A percentile compares a stretch with the other conserved stretches of the same genome.
Conservation (phyloP, 2,329 filamentous ascomycete species). For the Cercospora sesami region DNA sequence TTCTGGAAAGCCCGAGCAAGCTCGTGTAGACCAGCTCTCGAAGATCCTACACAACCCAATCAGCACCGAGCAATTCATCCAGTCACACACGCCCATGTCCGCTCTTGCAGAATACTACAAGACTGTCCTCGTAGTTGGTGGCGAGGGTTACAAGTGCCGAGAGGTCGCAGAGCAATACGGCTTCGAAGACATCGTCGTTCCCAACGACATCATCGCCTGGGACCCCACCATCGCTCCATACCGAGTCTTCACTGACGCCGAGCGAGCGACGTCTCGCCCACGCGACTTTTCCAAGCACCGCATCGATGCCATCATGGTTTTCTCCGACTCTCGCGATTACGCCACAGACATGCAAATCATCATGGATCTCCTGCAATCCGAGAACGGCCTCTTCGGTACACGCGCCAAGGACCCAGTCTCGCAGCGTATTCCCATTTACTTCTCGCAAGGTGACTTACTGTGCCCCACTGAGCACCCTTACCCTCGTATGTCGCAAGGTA, state of each 20-base stretch:
- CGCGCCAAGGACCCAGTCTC: slow-evolving; percentile 64
- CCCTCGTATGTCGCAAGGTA: slow-evolving; percentile 70
- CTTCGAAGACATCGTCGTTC: slow-evolving; percentile 71
- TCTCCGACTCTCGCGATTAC: slow-evolving; percentile 72
- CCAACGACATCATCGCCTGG: slow-evolving; percentile 72
- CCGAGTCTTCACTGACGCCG: slow-evolving; percentile 65
- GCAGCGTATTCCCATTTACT: slow-evolving; percentile 72
- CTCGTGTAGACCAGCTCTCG: slow-evolving; percentile 65
- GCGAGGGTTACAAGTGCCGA: slow-evolving; percentile 72
- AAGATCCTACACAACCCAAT: slow-evolving; percentile 66
- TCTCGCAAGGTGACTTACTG: slow-evolving; percentile 64
- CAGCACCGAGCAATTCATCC: slow-evolving; percentile 72
- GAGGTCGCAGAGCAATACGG: slow-evolving; percentile 72
- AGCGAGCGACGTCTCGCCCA: slow-evolving; percentile 66
- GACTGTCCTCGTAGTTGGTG: slow-evolving; percentile 72
- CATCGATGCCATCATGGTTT: slow-evolving; percentile 73
- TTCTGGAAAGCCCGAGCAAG: slow-evolving; percentile 67
- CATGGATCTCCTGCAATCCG: slow-evolving; percentile 68
- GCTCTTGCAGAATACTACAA: slow-evolving; percentile 74
- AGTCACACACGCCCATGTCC: slow-evolving; percentile 75
- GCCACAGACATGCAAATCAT: slow-evolving; percentile 75
- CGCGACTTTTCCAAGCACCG: slow-evolving; percentile 70
- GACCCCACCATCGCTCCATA: slow-evolving; percentile 69
- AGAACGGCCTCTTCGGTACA: slow-evolving; percentile 67
- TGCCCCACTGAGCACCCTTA: slow-evolving; percentile 57